These are phyloP conservation scores for Saksenaea oblongispora DNA, from an alignment of 371 early-diverging fungal species.

Conservation along the genomic window DNA sequence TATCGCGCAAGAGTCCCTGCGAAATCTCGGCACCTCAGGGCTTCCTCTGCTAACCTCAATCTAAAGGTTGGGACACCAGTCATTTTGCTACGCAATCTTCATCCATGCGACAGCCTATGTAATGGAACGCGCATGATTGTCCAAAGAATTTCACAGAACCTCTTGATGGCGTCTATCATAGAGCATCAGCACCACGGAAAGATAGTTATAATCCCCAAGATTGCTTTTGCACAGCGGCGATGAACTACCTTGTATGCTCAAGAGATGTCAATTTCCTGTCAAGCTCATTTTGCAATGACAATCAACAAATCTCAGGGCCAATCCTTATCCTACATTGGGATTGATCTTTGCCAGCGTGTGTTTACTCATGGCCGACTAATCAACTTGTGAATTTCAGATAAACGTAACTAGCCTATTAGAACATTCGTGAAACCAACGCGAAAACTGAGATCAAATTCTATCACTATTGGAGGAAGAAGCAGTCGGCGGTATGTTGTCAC, in stretches of 20 bases:
- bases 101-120: slow-evolving; percentile 14
- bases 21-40: no score
- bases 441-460: no score
- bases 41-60: no score
- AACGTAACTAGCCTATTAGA: no score
- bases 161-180: neutral
- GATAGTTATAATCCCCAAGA: slow-evolving; percentile 5
- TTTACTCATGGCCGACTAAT: slow-evolving; percentile 18
- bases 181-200: neutral
- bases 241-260: neutral
- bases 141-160: neutral
- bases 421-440: no score
- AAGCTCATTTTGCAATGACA: slow-evolving; percentile 14
- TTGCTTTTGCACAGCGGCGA: neutral
- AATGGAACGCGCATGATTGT: slow-evolving; percentile 17
- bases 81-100: slow-evolving; percentile 8
- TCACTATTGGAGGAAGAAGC: no score
- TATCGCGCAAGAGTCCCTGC: no score
- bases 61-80: no score
- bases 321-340: slow-evolving; percentile 9
- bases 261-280: neutral
- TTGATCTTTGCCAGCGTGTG: slow-evolving; percentile 15
- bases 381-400: no score
- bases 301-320: slow-evolving; percentile 27
- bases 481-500: no score